phyloP scores from a whole-genome alignment of 2,329 filamentous ascomycete genomes.

The Ceratocystis ficicola region DNA sequence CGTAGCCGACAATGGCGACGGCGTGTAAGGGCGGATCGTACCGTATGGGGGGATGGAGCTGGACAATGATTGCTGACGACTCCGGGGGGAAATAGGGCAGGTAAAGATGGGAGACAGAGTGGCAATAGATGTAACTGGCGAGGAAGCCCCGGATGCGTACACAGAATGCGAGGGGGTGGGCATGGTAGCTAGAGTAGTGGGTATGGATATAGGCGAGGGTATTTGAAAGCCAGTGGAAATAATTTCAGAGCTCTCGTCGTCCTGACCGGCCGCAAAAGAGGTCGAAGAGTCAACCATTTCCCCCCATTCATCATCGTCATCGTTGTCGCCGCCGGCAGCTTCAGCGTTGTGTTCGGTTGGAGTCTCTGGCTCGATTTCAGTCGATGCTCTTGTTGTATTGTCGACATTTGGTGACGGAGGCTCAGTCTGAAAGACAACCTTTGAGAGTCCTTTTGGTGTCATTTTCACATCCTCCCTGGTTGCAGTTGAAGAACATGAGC shows the following conservation, averaged over 20 bases:
- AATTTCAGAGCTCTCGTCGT: background rate
- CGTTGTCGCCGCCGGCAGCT: conserved; percentile 35
- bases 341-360: conserved; percentile 1
- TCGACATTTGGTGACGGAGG: background rate
- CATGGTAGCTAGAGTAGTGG: conserved; percentile 13
- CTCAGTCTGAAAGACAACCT: background rate
- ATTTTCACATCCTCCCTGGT: background rate
- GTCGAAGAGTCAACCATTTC: conserved; percentile 38
- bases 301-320: conserved; percentile 47
- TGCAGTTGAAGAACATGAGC: background rate
- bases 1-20: conserved; percentile 18
- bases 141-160: conserved; percentile 16
- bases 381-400: conserved; percentile 14
- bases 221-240: conserved; percentile 4
- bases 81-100: background rate
- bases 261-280: background rate
- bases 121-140: conserved; percentile 14
- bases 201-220: conserved; percentile 11
- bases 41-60: conserved; percentile 4
- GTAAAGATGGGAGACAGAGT: conserved; percentile 4
- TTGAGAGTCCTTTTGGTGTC: background rate
- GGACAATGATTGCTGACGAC: conserved; percentile 6
- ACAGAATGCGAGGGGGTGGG: conserved; percentile 19
- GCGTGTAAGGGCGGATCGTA: conserved; percentile 15
- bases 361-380: background rate